phyloP scores from a whole-genome alignment of 2,329 filamentous ascomycete species.

The Coleophoma cylindrospora region DNA sequence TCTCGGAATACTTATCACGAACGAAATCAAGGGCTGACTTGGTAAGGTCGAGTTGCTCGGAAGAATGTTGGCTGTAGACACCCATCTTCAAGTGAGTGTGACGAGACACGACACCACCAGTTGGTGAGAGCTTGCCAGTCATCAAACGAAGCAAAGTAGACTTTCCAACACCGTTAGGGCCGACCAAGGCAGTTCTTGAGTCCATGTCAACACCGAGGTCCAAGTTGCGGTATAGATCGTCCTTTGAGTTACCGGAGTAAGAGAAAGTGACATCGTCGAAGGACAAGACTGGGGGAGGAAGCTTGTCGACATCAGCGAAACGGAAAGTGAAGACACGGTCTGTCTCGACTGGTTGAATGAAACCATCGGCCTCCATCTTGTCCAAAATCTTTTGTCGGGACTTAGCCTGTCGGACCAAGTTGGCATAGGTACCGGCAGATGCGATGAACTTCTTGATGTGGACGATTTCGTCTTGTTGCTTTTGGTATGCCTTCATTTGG shows the following conservation, averaged over 20 bases:
- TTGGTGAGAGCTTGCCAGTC: constrained; percentile 90
- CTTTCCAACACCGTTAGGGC: constrained; percentile 98
- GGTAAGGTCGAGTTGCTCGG: constrained; percentile 95
- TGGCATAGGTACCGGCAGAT: constrained; percentile 98
- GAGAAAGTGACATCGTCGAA: constrained; percentile 98
- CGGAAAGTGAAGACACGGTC: constrained; percentile 96
- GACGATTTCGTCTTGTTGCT: constrained; percentile 97
- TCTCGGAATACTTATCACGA: constrained; percentile 83
- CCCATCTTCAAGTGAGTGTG: constrained; percentile 99
- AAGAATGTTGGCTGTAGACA: constrained; percentile 96
- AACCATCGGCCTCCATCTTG: constrained; percentile 99
- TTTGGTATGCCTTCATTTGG: constrained; percentile 98
- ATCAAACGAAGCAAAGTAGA: constrained; percentile 93
- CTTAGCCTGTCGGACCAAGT: constrained; percentile 97
- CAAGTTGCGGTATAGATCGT: constrained; percentile 93
- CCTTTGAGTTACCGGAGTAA: constrained; percentile 83
- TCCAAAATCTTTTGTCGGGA: constrained; percentile 99
- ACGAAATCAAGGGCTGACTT: constrained; percentile 98
- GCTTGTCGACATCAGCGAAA: constrained; percentile 97
- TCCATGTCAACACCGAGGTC: constrained; percentile 99
- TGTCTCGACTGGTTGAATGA: constrained; percentile 83
- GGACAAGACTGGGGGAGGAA: constrained; percentile 93
- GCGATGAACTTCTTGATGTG: constrained; percentile 99
- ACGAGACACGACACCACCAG: constrained; percentile 72
- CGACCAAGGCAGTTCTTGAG: constrained; percentile 92